A percentile compares a stretch with the other conserved stretches of the same genome.
Evolutionary conservation across 495 filamentous ascomycete species (phyloP).

Genomic region (Penicillium parvum): DNA sequence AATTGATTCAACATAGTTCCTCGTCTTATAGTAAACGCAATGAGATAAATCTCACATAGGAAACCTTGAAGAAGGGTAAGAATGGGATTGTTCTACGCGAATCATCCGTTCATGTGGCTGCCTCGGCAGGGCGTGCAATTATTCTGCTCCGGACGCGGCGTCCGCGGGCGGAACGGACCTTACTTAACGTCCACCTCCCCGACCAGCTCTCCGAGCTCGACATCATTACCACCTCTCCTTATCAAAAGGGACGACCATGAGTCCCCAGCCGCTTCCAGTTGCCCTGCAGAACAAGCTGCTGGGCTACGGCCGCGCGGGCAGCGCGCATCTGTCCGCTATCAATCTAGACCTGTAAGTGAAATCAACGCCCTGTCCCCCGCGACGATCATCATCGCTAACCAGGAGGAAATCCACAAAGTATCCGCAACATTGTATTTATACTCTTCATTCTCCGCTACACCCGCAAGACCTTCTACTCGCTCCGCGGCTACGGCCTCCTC

Average conservation of each 20-base stretch:
- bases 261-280: slow-evolving; percentile 32
- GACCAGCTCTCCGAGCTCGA: slow-evolving; percentile 5
- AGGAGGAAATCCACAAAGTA: slow-evolving; percentile 41
- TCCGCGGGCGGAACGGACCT: slow-evolving; percentile 5
- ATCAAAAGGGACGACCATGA: slow-evolving; percentile 25
- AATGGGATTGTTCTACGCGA: neutral
- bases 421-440: slow-evolving; percentile 86
- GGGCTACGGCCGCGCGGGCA: slow-evolving; percentile 46
- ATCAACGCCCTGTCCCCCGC: neutral
- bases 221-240: slow-evolving; percentile 14
- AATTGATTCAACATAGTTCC: slow-evolving; percentile 10
- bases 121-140: slow-evolving; percentile 18
- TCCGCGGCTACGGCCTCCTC: slow-evolving; percentile 83
- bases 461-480: slow-evolving; percentile 71
- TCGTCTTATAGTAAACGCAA: too few relatives aligned
- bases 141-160: neutral
- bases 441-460: slow-evolving; percentile 85
- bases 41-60: too few relatives aligned
- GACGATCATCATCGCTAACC: slow-evolving; percentile 13
- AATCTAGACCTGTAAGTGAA: slow-evolving; percentile 77
- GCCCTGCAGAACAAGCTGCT: slow-evolving; percentile 43
- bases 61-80: neutral
- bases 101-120: slow-evolving; percentile 21
- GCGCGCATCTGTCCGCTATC: slow-evolving; percentile 55
- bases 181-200: slow-evolving; percentile 16